These are phyloP conservation scores for Panellus pusillus DNA, from an alignment of 768 basidiomycete species.

Conservation along the genomic window DNA sequence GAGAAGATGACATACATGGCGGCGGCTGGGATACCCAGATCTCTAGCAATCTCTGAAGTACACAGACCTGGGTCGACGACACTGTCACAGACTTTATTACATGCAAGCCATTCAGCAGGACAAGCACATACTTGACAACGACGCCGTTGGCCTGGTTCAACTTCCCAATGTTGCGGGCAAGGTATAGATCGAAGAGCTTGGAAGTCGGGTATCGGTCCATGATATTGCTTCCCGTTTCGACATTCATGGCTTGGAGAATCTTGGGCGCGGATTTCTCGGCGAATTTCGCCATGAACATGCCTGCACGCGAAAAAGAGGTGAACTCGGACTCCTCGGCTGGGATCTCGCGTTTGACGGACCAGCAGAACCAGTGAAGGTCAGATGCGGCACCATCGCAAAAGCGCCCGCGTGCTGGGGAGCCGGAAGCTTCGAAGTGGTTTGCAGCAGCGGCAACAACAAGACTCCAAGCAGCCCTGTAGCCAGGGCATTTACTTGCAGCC, in stretches of 20 bases:
- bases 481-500: conserved; percentile 10
- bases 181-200: conserved; percentile 4
- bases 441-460: conserved; percentile 5
- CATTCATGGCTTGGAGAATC: conserved; percentile 10
- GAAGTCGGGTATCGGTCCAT: conserved; percentile 5
- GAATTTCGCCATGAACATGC: neutral
- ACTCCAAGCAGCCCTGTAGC: conserved; percentile 9
- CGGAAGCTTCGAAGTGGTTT: conserved; percentile 7
- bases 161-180: neutral
- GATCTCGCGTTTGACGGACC: neutral
- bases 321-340: too few species aligned
- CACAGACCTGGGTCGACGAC: too few species aligned
- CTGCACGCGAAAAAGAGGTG: neutral
- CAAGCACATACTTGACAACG: neutral
- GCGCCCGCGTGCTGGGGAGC: neutral
- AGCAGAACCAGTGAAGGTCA: conserved; percentile 13
- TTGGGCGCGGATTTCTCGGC: neutral
- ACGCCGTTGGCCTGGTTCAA: neutral
- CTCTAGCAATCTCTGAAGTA: neutral
- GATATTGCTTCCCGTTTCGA: neutral
- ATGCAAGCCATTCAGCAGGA: too few species aligned
- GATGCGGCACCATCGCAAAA: conserved; percentile 1
- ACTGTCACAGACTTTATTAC: too few species aligned
- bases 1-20: neutral
- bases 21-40: neutral